Percentiles rank a stretch among this genome's conserved stretches.
These are phyloP conservation scores for Mycosarcoma mackinlayi DNA, from an alignment of 1,284 basidiomycete genomes.

Conservation along the genomic window DNA sequence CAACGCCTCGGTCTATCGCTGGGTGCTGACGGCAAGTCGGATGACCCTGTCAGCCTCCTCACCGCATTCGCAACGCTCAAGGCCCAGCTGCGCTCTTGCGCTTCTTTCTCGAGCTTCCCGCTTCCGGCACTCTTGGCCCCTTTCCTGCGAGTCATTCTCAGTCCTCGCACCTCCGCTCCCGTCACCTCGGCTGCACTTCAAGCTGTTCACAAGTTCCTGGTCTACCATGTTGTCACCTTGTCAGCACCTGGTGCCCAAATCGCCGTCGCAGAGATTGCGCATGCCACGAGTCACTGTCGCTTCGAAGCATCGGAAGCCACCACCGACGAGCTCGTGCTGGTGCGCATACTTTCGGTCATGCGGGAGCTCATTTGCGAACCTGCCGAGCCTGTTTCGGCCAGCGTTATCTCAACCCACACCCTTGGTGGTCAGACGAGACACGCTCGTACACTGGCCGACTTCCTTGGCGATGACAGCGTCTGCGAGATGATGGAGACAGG, in stretches of 20 bases:
- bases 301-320: slow-evolving; percentile 93
- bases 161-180: slow-evolving; percentile 89
- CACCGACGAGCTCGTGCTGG: slow-evolving; percentile 88
- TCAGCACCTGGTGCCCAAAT: slow-evolving; percentile 65
- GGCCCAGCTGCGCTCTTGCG: slow-evolving; percentile 72
- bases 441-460: slow-evolving; percentile 48
- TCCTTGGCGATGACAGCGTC: slow-evolving; percentile 83
- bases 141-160: slow-evolving; percentile 92
- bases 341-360: slow-evolving; percentile 91
- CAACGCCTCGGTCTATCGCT: slow-evolving; percentile 27
- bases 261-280: slow-evolving; percentile 85
- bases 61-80: slow-evolving; percentile 87
- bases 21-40: slow-evolving; percentile 32
- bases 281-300: slow-evolving; percentile 91
- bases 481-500: slow-evolving; percentile 99
- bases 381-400: slow-evolving; percentile 4
- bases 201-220: slow-evolving; percentile 86
- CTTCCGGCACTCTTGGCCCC: slow-evolving; percentile 55
- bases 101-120: slow-evolving; percentile 49
- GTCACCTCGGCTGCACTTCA: slow-evolving; percentile 90
- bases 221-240: slow-evolving; percentile 78
- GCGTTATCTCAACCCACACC: neutral
- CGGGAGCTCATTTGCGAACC: slow-evolving; percentile 79
- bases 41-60: slow-evolving; percentile 74
- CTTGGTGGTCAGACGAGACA: slow-evolving; percentile 3